Evolutionary conservation across 768 basidiomycete species (phyloP).

Genomic region (Amanita polypyramis): DNA sequence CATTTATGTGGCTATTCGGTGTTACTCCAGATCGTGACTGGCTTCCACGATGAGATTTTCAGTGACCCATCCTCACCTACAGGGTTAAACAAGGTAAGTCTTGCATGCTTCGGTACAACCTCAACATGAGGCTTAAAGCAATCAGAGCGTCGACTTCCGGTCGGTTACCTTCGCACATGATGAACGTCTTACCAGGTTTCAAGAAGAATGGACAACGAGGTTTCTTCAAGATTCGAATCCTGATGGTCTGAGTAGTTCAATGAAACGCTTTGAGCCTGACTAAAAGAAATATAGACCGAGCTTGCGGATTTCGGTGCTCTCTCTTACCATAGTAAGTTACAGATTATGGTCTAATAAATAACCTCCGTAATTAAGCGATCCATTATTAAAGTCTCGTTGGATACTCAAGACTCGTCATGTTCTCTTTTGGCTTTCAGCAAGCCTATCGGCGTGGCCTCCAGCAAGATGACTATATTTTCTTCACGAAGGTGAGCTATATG

Average conservation of each 20-base stretch:
- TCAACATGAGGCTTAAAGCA: conserved; percentile 6
- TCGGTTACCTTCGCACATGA: conserved; percentile 54
- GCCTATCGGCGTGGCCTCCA: conserved; percentile 65
- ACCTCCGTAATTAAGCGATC: conserved; percentile 4
- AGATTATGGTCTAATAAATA: neutral
- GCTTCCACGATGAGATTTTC: conserved; percentile 71
- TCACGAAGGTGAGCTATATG: conserved; percentile 37
- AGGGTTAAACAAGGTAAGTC: conserved; percentile 56
- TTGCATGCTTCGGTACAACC: neutral
- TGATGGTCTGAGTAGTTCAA: conserved; percentile 28
- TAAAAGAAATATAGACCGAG: conserved; percentile 32
- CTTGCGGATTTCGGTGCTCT: conserved; percentile 48
- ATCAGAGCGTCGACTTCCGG: conserved; percentile 57
- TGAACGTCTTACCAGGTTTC: conserved; percentile 40
- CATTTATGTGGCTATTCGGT: conserved; percentile 68
- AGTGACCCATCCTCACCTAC: conserved; percentile 57
- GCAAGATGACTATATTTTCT: conserved; percentile 51
- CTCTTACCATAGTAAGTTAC: conserved; percentile 64
- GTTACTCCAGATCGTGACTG: conserved; percentile 57
- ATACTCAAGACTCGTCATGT: conserved; percentile 79
- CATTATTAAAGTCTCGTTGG: conserved; percentile 43
- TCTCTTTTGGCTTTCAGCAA: conserved; percentile 79
- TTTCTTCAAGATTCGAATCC: conserved; percentile 53
- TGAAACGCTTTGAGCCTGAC: neutral
- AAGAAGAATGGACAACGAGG: conserved; percentile 55